Conservation (phyloP, 768 basidiomycete species). For the Leccinum imitatum region DNA sequence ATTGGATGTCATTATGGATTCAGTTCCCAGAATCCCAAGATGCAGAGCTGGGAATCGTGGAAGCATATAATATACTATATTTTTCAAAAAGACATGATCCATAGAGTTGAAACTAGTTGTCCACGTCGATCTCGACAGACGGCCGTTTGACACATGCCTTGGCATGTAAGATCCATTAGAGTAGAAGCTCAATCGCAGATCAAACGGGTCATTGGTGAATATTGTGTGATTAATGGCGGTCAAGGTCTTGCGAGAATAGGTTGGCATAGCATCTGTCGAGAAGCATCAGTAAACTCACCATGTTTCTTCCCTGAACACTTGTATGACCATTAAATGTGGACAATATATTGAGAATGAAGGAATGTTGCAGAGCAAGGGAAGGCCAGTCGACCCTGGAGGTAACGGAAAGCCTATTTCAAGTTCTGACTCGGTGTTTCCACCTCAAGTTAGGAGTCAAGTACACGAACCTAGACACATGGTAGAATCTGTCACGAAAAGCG, state of each 20-base stretch:
- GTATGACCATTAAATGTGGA: slow-evolving; percentile 32
- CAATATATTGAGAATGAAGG: slow-evolving; percentile 17
- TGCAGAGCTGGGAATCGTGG: too few species aligned
- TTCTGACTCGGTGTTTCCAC: slow-evolving; percentile 12
- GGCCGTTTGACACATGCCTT: not conserved
- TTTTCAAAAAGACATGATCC: not conserved
- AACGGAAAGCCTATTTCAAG: slow-evolving; percentile 27
- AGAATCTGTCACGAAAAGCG: too few species aligned
- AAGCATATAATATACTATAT: too few species aligned
- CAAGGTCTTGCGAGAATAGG: slow-evolving; percentile 25
- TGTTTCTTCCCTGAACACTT: slow-evolving; percentile 32
- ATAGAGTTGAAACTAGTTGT: not conserved
- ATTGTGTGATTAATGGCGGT: slow-evolving; percentile 23
- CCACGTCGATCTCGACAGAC: not conserved
- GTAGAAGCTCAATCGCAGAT: slow-evolving; percentile 25
- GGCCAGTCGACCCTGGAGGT: slow-evolving; percentile 51
- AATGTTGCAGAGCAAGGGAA: slow-evolving; percentile 32
- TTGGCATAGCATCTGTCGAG: slow-evolving; percentile 9
- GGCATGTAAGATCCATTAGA: slow-evolving; percentile 24
- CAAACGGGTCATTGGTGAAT: slow-evolving; percentile 23
- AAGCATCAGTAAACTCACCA: slow-evolving; percentile 17
- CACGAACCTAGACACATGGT: not conserved
- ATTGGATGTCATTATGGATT: not conserved
- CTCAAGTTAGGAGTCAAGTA: slow-evolving; percentile 9
- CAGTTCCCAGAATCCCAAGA: too few species aligned